Conservation (phyloP, 495 filamentous ascomycete genomes). For the Beverwykella pulmonaria region DNA sequence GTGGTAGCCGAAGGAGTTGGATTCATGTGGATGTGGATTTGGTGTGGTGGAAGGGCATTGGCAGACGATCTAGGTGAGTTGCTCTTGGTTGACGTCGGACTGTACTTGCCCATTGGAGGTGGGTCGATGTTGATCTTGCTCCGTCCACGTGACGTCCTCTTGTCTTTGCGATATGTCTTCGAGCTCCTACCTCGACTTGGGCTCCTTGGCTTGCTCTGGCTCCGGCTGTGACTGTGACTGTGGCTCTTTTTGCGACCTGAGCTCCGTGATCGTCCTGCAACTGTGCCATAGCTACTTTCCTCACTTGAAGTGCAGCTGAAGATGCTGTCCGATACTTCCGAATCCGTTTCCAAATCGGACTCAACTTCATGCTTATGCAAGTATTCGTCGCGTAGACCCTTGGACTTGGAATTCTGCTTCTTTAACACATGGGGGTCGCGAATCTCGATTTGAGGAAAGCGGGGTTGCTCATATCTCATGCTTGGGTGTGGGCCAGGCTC, state of each 20-base stretch:
- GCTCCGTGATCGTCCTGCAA: not conserved
- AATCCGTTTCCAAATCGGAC: not conserved
- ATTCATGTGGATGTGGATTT: constrained; percentile 2
- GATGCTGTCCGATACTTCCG: not conserved
- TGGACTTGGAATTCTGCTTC: constrained; percentile 8
- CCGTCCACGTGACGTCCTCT: not conserved
- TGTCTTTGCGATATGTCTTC: not conserved
- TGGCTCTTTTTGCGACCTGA: not conserved
- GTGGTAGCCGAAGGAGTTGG: not conserved
- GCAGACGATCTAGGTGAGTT: constrained; percentile 1
- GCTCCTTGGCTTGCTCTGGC: not conserved
- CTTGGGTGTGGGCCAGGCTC: constrained; percentile 1
- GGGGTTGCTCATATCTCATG: not conserved
- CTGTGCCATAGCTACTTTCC: not conserved
- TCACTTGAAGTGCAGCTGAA: not conserved
- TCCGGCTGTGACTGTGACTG: not conserved
- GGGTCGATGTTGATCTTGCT: not conserved
- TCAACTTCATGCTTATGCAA: not conserved
- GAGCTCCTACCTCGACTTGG: not conserved
- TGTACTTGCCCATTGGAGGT: not conserved
- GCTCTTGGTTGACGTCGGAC: not conserved
- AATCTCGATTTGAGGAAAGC: not conserved
- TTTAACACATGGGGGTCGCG: not conserved
- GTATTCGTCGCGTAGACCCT: not conserved
- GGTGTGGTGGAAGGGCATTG: not conserved